Percentiles rank a stretch among this genome's conserved stretches.
phyloP scores from a whole-genome alignment of 345 rosid genomes.

The Luvunga scandens region DNA sequence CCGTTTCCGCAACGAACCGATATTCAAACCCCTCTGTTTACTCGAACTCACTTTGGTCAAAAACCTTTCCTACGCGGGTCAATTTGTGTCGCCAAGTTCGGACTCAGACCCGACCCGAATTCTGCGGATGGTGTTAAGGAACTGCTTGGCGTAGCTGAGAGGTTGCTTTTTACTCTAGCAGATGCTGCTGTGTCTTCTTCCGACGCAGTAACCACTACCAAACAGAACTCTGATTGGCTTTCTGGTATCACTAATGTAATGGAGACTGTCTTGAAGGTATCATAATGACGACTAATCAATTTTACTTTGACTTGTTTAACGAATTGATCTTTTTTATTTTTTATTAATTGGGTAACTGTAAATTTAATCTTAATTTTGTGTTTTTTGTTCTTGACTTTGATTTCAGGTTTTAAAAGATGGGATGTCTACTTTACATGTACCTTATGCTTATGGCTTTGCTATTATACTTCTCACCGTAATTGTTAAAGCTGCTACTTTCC shows the following conservation, averaged over 20 bases:
- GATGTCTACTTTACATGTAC: slow-evolving; percentile 67
- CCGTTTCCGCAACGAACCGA: slow-evolving; percentile 29
- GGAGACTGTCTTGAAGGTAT: slow-evolving; percentile 85
- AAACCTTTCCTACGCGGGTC: slow-evolving; percentile 45
- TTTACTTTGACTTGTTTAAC: neutral
- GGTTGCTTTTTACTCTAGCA: slow-evolving; percentile 62
- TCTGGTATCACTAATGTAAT: slow-evolving; percentile 77
- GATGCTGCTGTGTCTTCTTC: slow-evolving; percentile 84
- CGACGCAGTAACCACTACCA: slow-evolving; percentile 37
- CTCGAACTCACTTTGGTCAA: slow-evolving; percentile 26
- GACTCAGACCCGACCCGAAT: slow-evolving; percentile 54
- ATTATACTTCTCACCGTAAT: slow-evolving; percentile 82
- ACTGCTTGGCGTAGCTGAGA: slow-evolving; percentile 51
- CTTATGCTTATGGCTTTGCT: slow-evolving; percentile 90
- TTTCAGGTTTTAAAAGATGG: slow-evolving; percentile 84
- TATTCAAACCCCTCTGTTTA: slow-evolving; percentile 29
- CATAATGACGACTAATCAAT: neutral
- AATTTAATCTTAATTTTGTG: neutral
- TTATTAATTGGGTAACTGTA: neutral
- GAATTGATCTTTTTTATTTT: neutral
- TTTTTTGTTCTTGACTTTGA: neutral
- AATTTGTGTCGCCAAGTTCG: slow-evolving; percentile 53
- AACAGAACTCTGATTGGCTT: slow-evolving; percentile 79
- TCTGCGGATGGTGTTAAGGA: slow-evolving; percentile 36
- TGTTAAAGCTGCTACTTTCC: slow-evolving; percentile 93